phyloP scores from a whole-genome alignment of 768 basidiomycete species.

The Hericium rajendrae region DNA sequence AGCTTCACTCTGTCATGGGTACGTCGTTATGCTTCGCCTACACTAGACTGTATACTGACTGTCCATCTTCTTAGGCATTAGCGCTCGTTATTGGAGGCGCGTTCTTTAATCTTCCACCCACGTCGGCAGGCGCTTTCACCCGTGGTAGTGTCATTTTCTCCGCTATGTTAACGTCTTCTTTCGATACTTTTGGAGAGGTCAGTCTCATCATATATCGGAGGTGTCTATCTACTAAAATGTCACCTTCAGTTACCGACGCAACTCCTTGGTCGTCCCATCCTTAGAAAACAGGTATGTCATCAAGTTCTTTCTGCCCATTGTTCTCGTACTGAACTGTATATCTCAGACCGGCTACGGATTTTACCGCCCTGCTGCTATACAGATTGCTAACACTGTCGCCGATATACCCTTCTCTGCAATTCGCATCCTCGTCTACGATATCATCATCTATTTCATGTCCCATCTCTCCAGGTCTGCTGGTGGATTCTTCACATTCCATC shows the following conservation, averaged over 20 bases:
- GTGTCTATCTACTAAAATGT: background rate
- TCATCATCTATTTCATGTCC: conserved; percentile 65
- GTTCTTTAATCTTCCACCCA: conserved; percentile 64
- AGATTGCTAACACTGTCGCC: conserved; percentile 56
- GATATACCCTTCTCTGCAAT: conserved; percentile 63
- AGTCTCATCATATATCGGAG: conserved; percentile 5
- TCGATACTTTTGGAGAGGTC: conserved; percentile 68
- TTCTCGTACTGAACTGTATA: background rate
- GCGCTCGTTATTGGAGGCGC: conserved; percentile 63
- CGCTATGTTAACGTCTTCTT: conserved; percentile 53
- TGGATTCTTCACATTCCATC: conserved; percentile 50
- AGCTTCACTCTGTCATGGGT: conserved; percentile 52
- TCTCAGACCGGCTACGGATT: conserved; percentile 42
- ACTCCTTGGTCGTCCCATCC: conserved; percentile 76
- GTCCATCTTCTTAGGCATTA: conserved; percentile 18
- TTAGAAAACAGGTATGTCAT: conserved; percentile 42
- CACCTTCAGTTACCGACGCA: conserved; percentile 55
- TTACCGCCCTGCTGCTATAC: conserved; percentile 57
- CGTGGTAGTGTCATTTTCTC: conserved; percentile 76
- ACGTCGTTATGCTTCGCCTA: conserved; percentile 40
- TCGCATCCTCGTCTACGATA: conserved; percentile 50
- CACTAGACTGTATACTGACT: background rate
- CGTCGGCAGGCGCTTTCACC: conserved; percentile 80
- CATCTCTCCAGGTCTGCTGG: conserved; percentile 33
- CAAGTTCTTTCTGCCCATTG: background rate